Evolutionary conservation across 192 early-diverging fungal genomes (phyloP).

Genomic region (Dispira simplex): DNA sequence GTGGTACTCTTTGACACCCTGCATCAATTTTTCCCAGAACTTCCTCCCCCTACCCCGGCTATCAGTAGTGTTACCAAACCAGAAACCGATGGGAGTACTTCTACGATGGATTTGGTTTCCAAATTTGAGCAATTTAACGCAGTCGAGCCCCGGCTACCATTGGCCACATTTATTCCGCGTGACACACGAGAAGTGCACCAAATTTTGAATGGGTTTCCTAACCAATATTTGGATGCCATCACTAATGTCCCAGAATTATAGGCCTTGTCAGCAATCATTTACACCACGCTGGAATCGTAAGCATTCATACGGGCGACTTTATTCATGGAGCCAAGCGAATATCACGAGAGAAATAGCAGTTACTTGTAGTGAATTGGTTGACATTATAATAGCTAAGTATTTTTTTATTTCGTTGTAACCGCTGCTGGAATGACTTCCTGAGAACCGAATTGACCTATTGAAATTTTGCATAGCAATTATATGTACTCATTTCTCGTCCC

Average conservation of each 20-base stretch:
- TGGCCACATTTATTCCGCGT: constrained; percentile 46
- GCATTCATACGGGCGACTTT: neutral
- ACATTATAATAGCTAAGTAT: no score
- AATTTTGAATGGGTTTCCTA: constrained; percentile 53
- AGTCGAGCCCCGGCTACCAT: constrained; percentile 31
- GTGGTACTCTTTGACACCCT: constrained; percentile 25
- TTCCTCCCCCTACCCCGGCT: constrained; percentile 15
- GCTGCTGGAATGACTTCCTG: no score
- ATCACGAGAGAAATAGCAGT: no score
- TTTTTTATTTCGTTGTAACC: no score
- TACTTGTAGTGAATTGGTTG: no score
- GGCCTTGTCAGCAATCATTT: constrained; percentile 60
- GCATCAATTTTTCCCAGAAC: constrained; percentile 29
- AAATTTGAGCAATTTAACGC: constrained; percentile 38
- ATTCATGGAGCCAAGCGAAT: neutral
- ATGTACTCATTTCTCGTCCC: no score
- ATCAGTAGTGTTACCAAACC: neutral
- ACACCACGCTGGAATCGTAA: constrained; percentile 38
- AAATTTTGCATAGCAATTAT: no score
- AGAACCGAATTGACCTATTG: no score
- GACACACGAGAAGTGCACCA: constrained; percentile 51
- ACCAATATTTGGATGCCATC: constrained; percentile 54
- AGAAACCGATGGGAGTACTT: constrained; percentile 7
- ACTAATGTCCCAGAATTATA: constrained; percentile 56
- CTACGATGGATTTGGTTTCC: constrained; percentile 27